phyloP scores from a whole-genome alignment of 2,329 filamentous ascomycete genomes.

The Ambrosiella beaveri region DNA sequence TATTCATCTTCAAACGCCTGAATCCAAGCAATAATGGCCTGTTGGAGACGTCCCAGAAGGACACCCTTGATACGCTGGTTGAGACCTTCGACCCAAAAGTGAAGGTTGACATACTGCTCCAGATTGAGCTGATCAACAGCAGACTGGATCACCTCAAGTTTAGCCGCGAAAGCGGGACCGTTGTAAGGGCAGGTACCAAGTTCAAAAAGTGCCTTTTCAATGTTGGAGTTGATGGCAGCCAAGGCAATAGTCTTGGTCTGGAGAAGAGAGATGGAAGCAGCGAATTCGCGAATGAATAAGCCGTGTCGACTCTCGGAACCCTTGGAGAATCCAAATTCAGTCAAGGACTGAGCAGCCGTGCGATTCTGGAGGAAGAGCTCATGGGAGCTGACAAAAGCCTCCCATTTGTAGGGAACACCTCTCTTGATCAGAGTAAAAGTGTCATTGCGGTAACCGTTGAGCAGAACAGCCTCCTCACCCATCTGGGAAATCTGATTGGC shows the following conservation, averaged over 20 bases:
- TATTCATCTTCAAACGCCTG: constrained; percentile 56
- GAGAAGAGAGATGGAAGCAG: constrained; percentile 66
- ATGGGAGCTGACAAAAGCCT: constrained; percentile 94
- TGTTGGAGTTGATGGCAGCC: constrained; percentile 58
- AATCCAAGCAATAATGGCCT: constrained; percentile 76
- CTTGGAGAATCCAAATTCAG: constrained; percentile 29
- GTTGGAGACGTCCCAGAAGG: constrained; percentile 64
- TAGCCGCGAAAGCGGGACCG: constrained; percentile 57
- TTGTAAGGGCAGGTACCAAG: constrained; percentile 75
- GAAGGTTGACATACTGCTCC: constrained; percentile 87
- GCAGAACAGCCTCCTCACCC: constrained; percentile 69
- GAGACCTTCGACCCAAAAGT: constrained; percentile 74
- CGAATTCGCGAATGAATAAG: constrained; percentile 89
- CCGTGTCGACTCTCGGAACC: constrained; percentile 80
- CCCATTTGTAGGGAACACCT: constrained; percentile 83
- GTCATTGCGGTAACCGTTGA: constrained; percentile 84
- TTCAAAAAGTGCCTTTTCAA: constrained; percentile 67
- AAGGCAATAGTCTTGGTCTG: constrained; percentile 75
- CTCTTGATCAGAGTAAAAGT: constrained; percentile 70
- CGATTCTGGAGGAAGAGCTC: constrained; percentile 53
- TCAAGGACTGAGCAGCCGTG: constrained; percentile 28
- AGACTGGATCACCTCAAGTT: constrained; percentile 71
- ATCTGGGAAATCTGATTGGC: constrained; percentile 69
- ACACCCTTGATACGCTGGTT: constrained; percentile 72
- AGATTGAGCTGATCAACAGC: constrained; percentile 92